A percentile compares a stretch with the other conserved stretches of the same genome.
These are phyloP conservation scores for Apodospora peruviana DNA, from an alignment of 495 filamentous ascomycete genomes.

Conservation along the genomic window DNA sequence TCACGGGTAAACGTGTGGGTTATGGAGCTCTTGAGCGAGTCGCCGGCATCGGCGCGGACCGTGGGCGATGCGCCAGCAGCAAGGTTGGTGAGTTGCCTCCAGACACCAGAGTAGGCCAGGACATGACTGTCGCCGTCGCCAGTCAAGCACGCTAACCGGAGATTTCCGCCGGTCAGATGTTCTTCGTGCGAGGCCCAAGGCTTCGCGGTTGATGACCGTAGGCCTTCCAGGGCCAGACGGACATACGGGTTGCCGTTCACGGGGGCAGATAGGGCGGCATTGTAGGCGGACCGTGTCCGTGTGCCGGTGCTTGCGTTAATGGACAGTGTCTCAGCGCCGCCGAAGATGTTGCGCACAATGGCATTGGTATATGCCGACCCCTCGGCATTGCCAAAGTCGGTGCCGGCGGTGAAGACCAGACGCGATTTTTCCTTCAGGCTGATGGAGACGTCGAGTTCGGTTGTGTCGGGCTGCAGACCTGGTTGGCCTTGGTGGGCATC, in stretches of 20 bases:
- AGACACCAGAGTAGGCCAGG: conserved; percentile 69
- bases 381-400: conserved; percentile 85
- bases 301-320: conserved; percentile 83
- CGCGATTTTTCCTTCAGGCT: conserved; percentile 71
- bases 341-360: conserved; percentile 84
- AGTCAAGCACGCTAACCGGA: conserved; percentile 67
- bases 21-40: conserved; percentile 82
- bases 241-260: conserved; percentile 74
- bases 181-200: conserved; percentile 92
- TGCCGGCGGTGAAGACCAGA: conserved; percentile 82
- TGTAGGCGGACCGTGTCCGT: conserved; percentile 82
- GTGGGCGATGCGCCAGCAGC: conserved; percentile 67
- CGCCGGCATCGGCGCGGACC: conserved; percentile 79
- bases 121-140: conserved; percentile 61
- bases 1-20: conserved; percentile 77
- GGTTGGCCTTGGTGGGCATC: conserved; percentile 39
- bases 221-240: conserved; percentile 64
- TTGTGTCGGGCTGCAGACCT: conserved; percentile 53
- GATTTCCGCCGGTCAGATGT: conserved; percentile 69
- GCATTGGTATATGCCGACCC: conserved; percentile 84
- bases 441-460: conserved; percentile 74
- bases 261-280: conserved; percentile 74
- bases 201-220: conserved; percentile 77
- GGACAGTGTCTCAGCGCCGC: conserved; percentile 81
- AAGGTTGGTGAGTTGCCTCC: conserved; percentile 84